Percentiles rank a stretch among this genome's conserved stretches.
Conservation (phyloP, 768 basidiomycete species). For the Saitozyma podzolica region DNA sequence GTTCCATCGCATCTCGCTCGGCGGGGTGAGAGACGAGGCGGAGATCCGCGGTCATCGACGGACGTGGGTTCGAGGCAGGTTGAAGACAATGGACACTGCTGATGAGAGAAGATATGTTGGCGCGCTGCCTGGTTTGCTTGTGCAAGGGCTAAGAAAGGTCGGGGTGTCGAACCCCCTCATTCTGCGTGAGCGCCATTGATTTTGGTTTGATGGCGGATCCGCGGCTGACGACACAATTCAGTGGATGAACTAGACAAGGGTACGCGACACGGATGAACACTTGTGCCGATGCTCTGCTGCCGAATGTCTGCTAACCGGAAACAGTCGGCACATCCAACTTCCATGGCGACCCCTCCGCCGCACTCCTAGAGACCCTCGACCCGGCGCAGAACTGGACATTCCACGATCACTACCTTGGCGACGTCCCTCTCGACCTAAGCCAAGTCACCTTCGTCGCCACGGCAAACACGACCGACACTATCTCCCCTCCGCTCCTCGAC, state of each 20-base stretch:
- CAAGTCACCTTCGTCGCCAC: constrained; percentile 92
- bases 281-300: not conserved
- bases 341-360: constrained; percentile 89
- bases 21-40: constrained; percentile 90
- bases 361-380: constrained; percentile 85
- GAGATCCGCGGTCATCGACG: constrained; percentile 74
- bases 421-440: constrained; percentile 67
- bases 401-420: constrained; percentile 66
- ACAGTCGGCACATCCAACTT: constrained; percentile 59
- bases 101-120: constrained; percentile 60
- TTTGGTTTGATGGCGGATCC: not conserved
- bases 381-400: constrained; percentile 74
- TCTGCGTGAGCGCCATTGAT: constrained; percentile 51
- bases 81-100: not conserved
- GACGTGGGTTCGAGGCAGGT: constrained; percentile 54
- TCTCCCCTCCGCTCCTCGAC: constrained; percentile 81
- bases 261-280: not conserved
- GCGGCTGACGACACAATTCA: not conserved
- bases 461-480: constrained; percentile 84
- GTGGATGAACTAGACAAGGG: constrained; percentile 85
- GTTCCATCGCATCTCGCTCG: constrained; percentile 88
- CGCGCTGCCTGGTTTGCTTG: constrained; percentile 58
- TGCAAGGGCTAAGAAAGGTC: constrained; percentile 81
- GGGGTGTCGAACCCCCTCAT: constrained; percentile 78
- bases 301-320: no score